A percentile compares a stretch with the other conserved stretches of the same genome.
These are phyloP conservation scores for Candida xiaguanensis DNA, from an alignment of 805 yeast genomes.

Conservation along the genomic window DNA sequence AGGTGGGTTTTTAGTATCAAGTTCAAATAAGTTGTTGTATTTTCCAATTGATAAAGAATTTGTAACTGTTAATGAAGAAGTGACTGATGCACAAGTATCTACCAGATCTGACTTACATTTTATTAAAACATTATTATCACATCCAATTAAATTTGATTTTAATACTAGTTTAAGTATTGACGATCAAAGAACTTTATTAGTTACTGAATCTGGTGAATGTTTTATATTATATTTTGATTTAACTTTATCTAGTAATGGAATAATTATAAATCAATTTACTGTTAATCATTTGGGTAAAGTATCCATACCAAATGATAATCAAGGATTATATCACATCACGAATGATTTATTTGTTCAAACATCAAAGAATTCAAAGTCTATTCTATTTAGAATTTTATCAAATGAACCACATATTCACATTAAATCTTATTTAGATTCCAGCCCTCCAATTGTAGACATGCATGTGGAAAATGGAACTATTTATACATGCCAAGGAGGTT, in stretches of 20 bases:
- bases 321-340: constrained; percentile 8
- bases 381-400: constrained; percentile 6
- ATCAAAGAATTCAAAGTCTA: constrained; percentile 5
- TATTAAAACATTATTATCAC: not conserved
- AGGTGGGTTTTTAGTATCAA: constrained; percentile 6
- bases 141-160: not conserved
- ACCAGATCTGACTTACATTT: constrained; percentile 2
- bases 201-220: constrained; percentile 3
- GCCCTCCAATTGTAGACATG: constrained; percentile 10
- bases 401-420: constrained; percentile 6
- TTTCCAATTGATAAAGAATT: constrained; percentile 4
- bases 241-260: not conserved
- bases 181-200: constrained; percentile 1
- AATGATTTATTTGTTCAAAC: constrained; percentile 7
- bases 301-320: constrained; percentile 2
- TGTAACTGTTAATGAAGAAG: not conserved
- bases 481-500: constrained; percentile 11
- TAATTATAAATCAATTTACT: constrained; percentile 6
- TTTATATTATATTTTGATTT: constrained; percentile 7
- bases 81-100: not conserved
- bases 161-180: constrained; percentile 3
- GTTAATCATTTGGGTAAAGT: constrained; percentile 4
- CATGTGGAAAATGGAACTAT: not conserved
- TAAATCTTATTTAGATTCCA: constrained; percentile 1
- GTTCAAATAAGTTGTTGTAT: constrained; percentile 2